These are phyloP conservation scores for Silene latifolia DNA, from an alignment of 148 eudicot genomes.

Conservation along the genomic window DNA sequence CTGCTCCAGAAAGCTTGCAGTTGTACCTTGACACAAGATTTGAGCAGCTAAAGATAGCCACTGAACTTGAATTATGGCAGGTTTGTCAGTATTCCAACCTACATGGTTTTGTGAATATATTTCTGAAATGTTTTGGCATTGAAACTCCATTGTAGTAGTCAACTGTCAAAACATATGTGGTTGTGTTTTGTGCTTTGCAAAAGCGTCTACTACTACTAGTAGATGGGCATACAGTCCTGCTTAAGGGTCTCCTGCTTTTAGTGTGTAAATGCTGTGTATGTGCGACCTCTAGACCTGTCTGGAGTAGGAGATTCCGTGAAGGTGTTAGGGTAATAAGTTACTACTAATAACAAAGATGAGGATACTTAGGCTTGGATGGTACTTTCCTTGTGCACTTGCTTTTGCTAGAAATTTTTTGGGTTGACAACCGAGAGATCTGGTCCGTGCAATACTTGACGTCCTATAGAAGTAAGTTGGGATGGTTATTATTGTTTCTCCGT, in stretches of 20 bases:
- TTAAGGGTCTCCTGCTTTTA: not conserved
- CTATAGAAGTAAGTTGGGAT: not conserved
- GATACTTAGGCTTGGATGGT: no score
- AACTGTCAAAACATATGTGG: not conserved
- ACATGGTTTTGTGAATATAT: not conserved
- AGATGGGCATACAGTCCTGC: not conserved
- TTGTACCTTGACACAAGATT: constrained; percentile 89
- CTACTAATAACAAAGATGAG: no score
- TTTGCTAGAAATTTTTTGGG: not conserved
- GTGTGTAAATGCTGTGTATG: not conserved
- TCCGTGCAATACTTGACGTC: not conserved
- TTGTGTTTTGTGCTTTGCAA: not conserved
- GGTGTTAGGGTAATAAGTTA: not conserved
- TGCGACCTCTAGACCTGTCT: not conserved
- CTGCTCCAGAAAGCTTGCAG: constrained; percentile 88
- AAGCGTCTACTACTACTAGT: not conserved
- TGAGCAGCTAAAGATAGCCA: constrained; percentile 89
- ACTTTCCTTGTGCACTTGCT: not conserved
- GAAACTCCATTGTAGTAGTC: not conserved
- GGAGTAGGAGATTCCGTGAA: not conserved
- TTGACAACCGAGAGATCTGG: not conserved
- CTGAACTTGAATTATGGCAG: constrained; percentile 99
- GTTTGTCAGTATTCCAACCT: constrained; percentile 28
- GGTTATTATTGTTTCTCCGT: not conserved
- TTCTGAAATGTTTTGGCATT: not conserved